Conservation (phyloP, 176 grass and related monocot species). For the maize (Zea mays) region DNA sequence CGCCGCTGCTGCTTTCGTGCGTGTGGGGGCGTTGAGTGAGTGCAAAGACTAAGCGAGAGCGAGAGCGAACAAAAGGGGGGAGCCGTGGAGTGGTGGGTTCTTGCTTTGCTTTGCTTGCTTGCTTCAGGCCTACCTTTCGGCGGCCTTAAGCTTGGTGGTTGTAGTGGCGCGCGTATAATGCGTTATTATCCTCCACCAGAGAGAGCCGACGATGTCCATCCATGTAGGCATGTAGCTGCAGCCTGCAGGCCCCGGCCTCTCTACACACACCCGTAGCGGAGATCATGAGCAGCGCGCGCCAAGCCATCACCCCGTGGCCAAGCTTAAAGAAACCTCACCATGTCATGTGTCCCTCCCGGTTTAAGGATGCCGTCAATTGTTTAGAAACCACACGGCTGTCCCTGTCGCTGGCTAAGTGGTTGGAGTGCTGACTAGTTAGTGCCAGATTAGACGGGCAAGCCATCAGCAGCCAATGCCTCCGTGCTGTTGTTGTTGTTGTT, state of each 20-base stretch:
- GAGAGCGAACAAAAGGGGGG: constrained; percentile 45
- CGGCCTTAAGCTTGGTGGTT: constrained; percentile 88
- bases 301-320: constrained; percentile 29
- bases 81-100: constrained; percentile 40
- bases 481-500: background rate
- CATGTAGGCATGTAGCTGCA: constrained; percentile 18
- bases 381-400: constrained; percentile 26
- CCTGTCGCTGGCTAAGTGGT: constrained; percentile 39
- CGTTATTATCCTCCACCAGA: constrained; percentile 41
- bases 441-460: constrained; percentile 48
- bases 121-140: constrained; percentile 80
- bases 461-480: constrained; percentile 27
- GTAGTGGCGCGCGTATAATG: constrained; percentile 69
- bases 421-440: constrained; percentile 46
- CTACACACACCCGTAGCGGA: background rate
- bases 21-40: constrained; percentile 54
- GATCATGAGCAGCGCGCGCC: constrained; percentile 46
- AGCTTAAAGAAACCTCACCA: constrained; percentile 42
- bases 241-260: background rate
- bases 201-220: constrained; percentile 24
- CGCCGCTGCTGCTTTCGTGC: constrained; percentile 33
- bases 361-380: constrained; percentile 23
- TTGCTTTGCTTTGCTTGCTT: constrained; percentile 52
- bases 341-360: constrained; percentile 34
- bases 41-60: constrained; percentile 46